Conservation (phyloP, 2,329 filamentous ascomycete species). For the Aspergillus neotritici region DNA sequence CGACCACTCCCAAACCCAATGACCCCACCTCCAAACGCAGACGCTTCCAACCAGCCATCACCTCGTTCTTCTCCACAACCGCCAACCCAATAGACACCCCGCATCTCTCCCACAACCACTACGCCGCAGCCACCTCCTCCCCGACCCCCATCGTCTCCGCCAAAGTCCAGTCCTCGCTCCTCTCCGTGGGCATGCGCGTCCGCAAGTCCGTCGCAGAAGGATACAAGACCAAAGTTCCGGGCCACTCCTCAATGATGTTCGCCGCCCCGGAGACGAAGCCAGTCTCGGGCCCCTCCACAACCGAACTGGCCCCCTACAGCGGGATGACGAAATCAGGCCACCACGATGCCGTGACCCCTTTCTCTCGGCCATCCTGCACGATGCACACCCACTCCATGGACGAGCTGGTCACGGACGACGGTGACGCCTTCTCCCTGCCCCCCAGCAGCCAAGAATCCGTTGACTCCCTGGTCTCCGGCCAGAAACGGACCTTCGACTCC, state of each 20-base stretch:
- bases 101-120: slow-evolving; percentile 35
- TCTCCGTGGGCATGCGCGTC: slow-evolving; percentile 89
- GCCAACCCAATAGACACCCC: slow-evolving; percentile 8
- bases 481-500: slow-evolving; percentile 41
- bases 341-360: slow-evolving; percentile 52
- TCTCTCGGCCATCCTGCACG: slow-evolving; percentile 32
- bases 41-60: slow-evolving; percentile 42
- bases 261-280: too few relatives aligned
- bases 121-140: slow-evolving; percentile 35
- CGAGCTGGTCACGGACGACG: slow-evolving; percentile 30
- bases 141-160: slow-evolving; percentile 53
- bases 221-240: slow-evolving; percentile 63
- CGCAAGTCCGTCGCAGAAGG: slow-evolving; percentile 90
- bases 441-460: slow-evolving; percentile 37
- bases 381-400: slow-evolving; percentile 16
- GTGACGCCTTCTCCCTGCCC: slow-evolving; percentile 35
- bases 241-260: too few relatives aligned
- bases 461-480: slow-evolving; percentile 16
- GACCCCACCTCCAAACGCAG: slow-evolving; percentile 36
- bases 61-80: slow-evolving; percentile 32
- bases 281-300: slow-evolving; percentile 1
- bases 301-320: slow-evolving; percentile 72
- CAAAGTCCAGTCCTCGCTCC: slow-evolving; percentile 71
- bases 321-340: slow-evolving; percentile 73
- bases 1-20: slow-evolving; percentile 12